Evolutionary conservation across 139 green algal species (phyloP), one percentile per base, ranked within the genome.

Genomic region (Chlorella sorokiniana): DNA sequence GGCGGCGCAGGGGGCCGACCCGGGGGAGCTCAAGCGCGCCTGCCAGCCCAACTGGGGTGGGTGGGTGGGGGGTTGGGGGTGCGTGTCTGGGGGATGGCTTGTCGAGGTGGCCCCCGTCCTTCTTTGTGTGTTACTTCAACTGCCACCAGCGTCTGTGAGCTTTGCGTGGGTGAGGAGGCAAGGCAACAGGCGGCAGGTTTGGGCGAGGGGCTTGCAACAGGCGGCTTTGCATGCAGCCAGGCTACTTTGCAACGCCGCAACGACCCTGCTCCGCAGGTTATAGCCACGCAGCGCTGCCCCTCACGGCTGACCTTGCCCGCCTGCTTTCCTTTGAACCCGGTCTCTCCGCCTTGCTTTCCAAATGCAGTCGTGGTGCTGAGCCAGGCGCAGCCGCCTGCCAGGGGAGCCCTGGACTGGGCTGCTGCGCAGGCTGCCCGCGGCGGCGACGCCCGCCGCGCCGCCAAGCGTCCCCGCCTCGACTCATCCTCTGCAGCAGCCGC

Each of bases 301-400:
- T n/a, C n/a, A n/a, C n/a, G n/a, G n/a, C n/a, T n/a, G 14, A 56
- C 14, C 48, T 16, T 48, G 4, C 11, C 33, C 45, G 33, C 10
- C 33, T 25, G 33, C 35, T 44, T 29, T 29, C 16, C 29, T 44
- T 44, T 25, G 4, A 27, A 25, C 2, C 16, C 35, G 44, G 16
- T 48, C 33, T n/a, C 16, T 71, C 65, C n/a, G 35, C 65, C 67
- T 27, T 59, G 18, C 67, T n/a, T n/a, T n/a, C 69, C 8, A 5
- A 7, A 25, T 48, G 45, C 70, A 78, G 70, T 63, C 0, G 52
- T 87, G 2, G 83, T 84, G 18, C 77, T 87, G 23, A 71, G 52
- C 0, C 42, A 82, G 54, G 40, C 33, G 6, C 70, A 77, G 44
- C 83, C 83, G 38, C 83, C 83, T 23, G 42, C 31, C 11, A 25